These are phyloP conservation scores for Rhizophagus clarus DNA, from an alignment of 192 early-diverging fungal genomes.

Conservation along the genomic window DNA sequence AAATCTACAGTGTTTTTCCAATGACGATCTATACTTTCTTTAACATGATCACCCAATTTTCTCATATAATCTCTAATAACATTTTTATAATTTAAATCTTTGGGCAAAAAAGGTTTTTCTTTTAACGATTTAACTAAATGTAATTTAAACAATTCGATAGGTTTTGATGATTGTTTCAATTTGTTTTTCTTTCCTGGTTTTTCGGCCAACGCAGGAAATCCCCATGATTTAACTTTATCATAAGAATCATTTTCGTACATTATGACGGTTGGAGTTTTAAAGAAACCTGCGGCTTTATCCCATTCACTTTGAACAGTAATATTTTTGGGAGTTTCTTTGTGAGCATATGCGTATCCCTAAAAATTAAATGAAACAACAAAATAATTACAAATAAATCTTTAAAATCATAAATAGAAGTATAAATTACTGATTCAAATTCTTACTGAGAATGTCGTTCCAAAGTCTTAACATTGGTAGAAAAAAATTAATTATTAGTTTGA, in stretches of 20 bases:
- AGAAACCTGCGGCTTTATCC: neutral
- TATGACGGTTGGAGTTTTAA: neutral
- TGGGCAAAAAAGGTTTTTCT: neutral
- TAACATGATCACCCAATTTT: neutral
- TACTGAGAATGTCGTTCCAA: neutral
- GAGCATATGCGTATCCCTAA: neutral
- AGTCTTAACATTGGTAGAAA: neutral
- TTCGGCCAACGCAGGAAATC: neutral
- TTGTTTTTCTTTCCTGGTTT: neutral
- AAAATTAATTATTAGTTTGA: neutral
- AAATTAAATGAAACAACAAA: neutral
- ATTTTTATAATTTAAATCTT: neutral
- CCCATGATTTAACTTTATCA: neutral
- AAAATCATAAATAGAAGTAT: too few relatives aligned
- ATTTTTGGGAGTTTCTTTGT: neutral
- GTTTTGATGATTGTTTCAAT: neutral
- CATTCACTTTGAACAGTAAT: neutral
- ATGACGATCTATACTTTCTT: neutral
- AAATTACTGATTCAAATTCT: neutral
- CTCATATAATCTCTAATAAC: slow-evolving; percentile 8
- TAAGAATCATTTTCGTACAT: neutral
- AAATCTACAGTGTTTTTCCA: neutral
- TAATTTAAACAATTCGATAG: slow-evolving; percentile 17
- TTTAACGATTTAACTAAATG: neutral
- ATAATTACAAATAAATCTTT: neutral